Percentiles rank a stretch among this genome's conserved stretches.
phyloP scores from a whole-genome alignment of 345 rosid genomes.

The Xanthoceras sorbifolium region DNA sequence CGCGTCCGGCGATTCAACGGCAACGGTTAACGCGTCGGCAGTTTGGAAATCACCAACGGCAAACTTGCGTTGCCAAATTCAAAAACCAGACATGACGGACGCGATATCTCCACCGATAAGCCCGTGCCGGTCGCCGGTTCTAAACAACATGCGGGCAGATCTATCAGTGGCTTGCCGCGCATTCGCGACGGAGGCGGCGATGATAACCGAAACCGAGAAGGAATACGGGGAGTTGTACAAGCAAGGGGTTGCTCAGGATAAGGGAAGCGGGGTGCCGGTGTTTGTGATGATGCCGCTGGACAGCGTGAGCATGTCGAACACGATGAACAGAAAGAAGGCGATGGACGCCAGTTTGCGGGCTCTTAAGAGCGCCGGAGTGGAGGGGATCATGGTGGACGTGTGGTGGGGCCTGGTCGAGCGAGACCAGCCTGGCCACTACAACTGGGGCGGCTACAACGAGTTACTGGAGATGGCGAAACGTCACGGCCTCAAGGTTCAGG shows the following conservation, averaged over 20 bases:
- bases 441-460: constrained; percentile 95
- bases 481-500: constrained; percentile 92
- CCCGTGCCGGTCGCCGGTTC: constrained; percentile 58
- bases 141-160: constrained; percentile 53
- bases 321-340: constrained; percentile 84
- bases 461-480: constrained; percentile 88
- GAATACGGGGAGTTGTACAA: constrained; percentile 26
- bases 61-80: constrained; percentile 33
- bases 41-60: constrained; percentile 50
- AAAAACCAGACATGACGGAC: constrained; percentile 30
- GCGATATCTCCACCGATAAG: constrained; percentile 59
- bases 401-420: constrained; percentile 99
- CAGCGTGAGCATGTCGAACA: constrained; percentile 77
- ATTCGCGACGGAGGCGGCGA: constrained; percentile 34
- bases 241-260: constrained; percentile 37
- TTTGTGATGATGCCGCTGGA: constrained; percentile 99
- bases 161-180: constrained; percentile 73
- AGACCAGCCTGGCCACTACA: constrained; percentile 73
- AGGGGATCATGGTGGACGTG: constrained; percentile 95
- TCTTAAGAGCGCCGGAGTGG: constrained; percentile 94
- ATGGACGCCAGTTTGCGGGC: constrained; percentile 95
- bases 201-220: constrained; percentile 24
- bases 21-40: constrained; percentile 51
- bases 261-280: constrained; percentile 79
- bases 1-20: constrained; percentile 36